Base-by-base conservation (phyloP, 1,284 basidiomycete species). In the Moesziomyces parantarcticus region DNA sequence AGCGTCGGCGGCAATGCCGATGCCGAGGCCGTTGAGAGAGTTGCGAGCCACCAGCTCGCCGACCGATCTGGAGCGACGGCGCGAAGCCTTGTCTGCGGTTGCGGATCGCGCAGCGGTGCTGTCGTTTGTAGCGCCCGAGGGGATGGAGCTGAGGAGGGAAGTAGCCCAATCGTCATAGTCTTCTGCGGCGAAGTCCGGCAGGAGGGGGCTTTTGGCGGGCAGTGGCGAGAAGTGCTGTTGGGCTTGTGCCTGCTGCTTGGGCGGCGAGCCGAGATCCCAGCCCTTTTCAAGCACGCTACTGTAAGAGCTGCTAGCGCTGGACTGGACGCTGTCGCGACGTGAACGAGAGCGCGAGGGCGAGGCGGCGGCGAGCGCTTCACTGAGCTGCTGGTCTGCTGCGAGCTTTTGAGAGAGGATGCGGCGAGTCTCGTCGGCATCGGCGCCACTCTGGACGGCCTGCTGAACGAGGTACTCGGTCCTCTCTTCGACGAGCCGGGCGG, bases 221-320 rank as follows among this genome's bases (percentile, higher is more conserved):
- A 74, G 39, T 1, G 57, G 50, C 7, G 65, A 54, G 22, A 51
- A 41, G 7, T 45, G 13, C 13, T n/a, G 25, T 3, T 23, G 16
- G 20, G 46, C n/a, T 13, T 40, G 45, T 1, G 41, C n/a, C n/a
- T n/a, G n/a, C n/a, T n/a, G 34, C 43, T 46, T 58, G 26, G 53
- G 54, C 11, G 50, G 64, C 5, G 70, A 59, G 55, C 64, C 56
- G 41, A 73, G 59, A 21, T 73, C 70, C 62, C 64, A 76, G 16
- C 57, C 70, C 46, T 64, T 55, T 5, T 78, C 60, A 22, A 78
- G 61, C 18, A 78, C 76, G 42, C 70, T 74, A 54, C 70, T 74
- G 51, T 78, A 78, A 0, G 76, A 70, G 32, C 58, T 78, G 59
- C 76, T 77, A 39, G 76, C 64, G 25, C 43, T 58, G 40, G 76